Percentiles rank a stretch among this genome's conserved stretches.
phyloP scores from a whole-genome alignment of 2,329 filamentous ascomycete species.

The Plectosphaerella plurivora region DNA sequence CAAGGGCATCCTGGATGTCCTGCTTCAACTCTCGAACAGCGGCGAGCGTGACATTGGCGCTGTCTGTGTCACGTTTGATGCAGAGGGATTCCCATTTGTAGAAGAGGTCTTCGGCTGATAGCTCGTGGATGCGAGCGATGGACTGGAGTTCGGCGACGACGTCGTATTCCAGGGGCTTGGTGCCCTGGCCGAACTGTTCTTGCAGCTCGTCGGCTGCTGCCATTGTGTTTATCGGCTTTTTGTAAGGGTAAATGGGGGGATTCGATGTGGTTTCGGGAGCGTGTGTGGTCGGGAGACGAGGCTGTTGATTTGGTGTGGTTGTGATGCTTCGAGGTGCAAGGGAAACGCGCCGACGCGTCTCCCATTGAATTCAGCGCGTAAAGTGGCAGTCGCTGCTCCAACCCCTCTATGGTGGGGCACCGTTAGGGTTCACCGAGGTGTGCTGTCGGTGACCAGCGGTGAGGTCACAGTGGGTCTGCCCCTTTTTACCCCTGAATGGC shows the following conservation, averaged over 20 bases:
- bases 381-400: too few species aligned
- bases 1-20: slow-evolving; percentile 77
- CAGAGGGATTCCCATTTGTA: slow-evolving; percentile 99
- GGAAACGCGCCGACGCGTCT: too few species aligned
- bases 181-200: slow-evolving; percentile 48
- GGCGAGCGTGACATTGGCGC: slow-evolving; percentile 65
- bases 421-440: too few species aligned
- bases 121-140: slow-evolving; percentile 77
- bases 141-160: slow-evolving; percentile 77
- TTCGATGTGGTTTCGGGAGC: too few species aligned
- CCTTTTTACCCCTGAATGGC: too few species aligned
- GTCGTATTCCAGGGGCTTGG: slow-evolving; percentile 66
- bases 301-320: too few species aligned
- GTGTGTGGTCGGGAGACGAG: too few species aligned
- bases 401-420: too few species aligned
- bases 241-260: background rate
- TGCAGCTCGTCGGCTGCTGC: slow-evolving; percentile 31
- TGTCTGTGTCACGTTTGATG: slow-evolving; percentile 85
- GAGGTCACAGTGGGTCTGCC: too few species aligned
- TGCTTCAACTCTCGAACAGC: slow-evolving; percentile 77
- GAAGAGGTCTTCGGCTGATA: slow-evolving; percentile 81
- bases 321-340: too few species aligned
- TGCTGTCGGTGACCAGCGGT: too few species aligned
- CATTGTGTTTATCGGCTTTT: slow-evolving; percentile 4
- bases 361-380: too few species aligned